Conservation (phyloP, 805 yeast species). For the Pichia paraexigua region DNA sequence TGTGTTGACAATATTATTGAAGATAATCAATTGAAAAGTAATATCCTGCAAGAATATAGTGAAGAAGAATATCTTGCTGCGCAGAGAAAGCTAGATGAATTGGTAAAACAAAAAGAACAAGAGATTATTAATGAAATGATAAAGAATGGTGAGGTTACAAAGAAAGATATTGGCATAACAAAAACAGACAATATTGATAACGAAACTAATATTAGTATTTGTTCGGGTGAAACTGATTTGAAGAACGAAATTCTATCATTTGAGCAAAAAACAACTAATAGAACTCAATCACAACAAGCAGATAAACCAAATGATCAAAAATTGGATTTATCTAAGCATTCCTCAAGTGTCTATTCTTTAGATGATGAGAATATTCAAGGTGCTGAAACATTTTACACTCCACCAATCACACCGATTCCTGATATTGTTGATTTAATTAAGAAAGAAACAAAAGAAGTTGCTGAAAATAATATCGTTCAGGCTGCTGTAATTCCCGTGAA, state of each 20-base stretch:
- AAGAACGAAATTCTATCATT: not conserved
- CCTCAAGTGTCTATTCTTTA: not conserved
- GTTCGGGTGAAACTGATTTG: not conserved
- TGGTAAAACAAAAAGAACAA: constrained; percentile 21
- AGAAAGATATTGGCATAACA: constrained; percentile 10
- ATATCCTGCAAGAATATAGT: constrained; percentile 12
- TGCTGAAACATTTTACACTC: constrained; percentile 3
- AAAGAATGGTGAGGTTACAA: constrained; percentile 14
- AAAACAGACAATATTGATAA: not conserved
- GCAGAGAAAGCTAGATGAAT: constrained; percentile 21
- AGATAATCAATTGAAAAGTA: not conserved
- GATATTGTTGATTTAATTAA: not conserved
- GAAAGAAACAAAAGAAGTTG: not conserved
- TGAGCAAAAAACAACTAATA: not conserved
- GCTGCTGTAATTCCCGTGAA: not conserved
- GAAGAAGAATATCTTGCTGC: constrained; percentile 22
- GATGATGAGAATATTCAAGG: not conserved
- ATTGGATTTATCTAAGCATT: not conserved
- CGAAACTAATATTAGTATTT: not conserved
- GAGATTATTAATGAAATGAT: constrained; percentile 21
- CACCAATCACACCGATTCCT: constrained; percentile 3
- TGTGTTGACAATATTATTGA: constrained; percentile 7
- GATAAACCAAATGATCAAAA: not conserved
- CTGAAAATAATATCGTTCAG: not conserved
- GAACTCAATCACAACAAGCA: not conserved